Base-by-base conservation (phyloP, 228 moss, liverwort and hornwort species). In the Sphagnum magellanicum region DNA sequence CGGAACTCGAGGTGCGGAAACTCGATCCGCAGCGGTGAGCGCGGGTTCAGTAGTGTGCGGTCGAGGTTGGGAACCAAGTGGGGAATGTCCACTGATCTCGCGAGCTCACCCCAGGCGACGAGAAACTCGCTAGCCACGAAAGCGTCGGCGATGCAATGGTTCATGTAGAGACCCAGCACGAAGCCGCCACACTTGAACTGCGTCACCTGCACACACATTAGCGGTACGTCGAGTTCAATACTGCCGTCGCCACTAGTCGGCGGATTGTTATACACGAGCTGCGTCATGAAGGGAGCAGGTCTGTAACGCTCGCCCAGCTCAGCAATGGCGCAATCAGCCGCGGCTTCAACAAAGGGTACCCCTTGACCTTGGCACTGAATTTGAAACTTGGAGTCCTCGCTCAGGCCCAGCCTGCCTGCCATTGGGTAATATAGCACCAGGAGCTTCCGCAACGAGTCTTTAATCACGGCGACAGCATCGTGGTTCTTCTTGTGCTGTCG, bases 131-230 rank as follows among this genome's bases (percentile, higher is more conserved):
- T 65, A 51, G 82, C 82, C 8, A 70, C 88, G 46, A 78, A 61
- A 48, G 90, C 92, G 50, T 95, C 94, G 4, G 75, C 79, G 59
- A 92, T 70, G 0, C 83, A 76, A 68, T 95, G 94, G 65, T 90
- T 73, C 57, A 82, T 69, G 58, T 53, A 46, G 51, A 92, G 69
- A 6, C 83, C 87, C 52, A 95, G 49, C 4, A 70, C 85, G 57
- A 77, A 87, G 16, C 92, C 90, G 50, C 90, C 95, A 68, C 95
- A 89, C 9, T 68, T 81, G 74, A 95, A 87, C 70, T 84, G 87
- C 6, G 92, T 95, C 80, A 95, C 77, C 92, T 95, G 79, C 70
- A 6, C 66, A 50, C 66, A 66, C 66, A 51, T 14, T 66, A 14
- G 8, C 14, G 50, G 14, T 49, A 50, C 49, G 5, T 66, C n/a